Evolutionary conservation across 306 rosid species (phyloP), one percentile per base, ranked within the genome.

Genomic region (Urtica urens): DNA sequence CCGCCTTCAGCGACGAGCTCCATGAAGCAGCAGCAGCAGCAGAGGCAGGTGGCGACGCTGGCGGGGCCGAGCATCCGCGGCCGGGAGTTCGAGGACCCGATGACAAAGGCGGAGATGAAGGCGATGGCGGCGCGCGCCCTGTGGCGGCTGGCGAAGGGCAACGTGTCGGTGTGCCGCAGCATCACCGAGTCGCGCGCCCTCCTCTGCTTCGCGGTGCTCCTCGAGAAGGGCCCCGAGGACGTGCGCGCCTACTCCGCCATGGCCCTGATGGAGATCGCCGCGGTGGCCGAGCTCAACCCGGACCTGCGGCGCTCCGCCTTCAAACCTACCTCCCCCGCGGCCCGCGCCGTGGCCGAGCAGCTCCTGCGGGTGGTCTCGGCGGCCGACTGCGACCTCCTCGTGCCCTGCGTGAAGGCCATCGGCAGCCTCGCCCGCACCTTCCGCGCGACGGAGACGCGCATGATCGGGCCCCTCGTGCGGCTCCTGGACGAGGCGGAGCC

Each of bases 161-260:
- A 80, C 59, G 54, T 75, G 3, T 49, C 59, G 0, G 70, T 83
- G 14, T 83, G 94, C 49, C 64, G 62, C 3, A 80, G 48, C 57
- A 83, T 83, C 14, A 74, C 83, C 0, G 94, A 80, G 62, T 80
- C 94, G 1, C 72, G 83, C 44, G 94, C 94, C 10, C 83, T 83
- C 20, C 38, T 83, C 5, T 83, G 94, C 33, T 80, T 83, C 10
- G 86, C 90, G 0, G 90, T 83, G 39, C 37, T 83, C 12, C 41
- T 83, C 5, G 94, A 83, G 13, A 80, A 70, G 22, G 90, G 94
- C 0, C 11, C 75, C 0, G 88, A 65, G 0, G 78, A 70, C 10
- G 86, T 83, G 4, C 70, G 58, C 21, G 51, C 25, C 2, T 74
- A 74, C 33, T 80, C 94, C 0, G 78, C 88, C 6, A 46, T 49